phyloP scores from a whole-genome alignment of 345 rosid genomes.

The Acer yangbiense region DNA sequence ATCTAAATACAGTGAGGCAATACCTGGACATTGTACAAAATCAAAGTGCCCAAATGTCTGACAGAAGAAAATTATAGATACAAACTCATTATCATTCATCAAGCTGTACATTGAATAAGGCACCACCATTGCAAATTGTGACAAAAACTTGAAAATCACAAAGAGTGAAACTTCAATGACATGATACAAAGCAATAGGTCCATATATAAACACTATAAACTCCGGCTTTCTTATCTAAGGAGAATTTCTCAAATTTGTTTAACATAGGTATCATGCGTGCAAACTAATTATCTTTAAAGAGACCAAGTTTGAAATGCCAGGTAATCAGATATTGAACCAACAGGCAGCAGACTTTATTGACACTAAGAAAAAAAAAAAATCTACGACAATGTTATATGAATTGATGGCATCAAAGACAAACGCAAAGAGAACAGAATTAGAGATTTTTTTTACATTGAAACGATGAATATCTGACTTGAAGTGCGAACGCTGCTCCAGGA shows the following conservation, averaged over 20 bases:
- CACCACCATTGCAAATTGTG: background rate
- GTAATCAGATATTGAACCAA: background rate
- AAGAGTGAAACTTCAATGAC: background rate
- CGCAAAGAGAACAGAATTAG: background rate
- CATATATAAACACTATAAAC: background rate
- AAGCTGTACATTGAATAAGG: background rate
- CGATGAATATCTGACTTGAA: conserved; percentile 94
- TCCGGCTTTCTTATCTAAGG: no score
- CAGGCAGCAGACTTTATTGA: background rate
- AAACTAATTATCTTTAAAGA: background rate
- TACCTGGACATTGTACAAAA: no score
- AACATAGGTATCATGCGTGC: background rate
- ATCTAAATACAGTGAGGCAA: no score
- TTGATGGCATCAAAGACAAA: background rate
- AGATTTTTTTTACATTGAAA: conserved; percentile 59
- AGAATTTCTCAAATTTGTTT: no score
- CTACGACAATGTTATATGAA: background rate
- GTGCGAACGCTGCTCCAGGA: conserved; percentile 83
- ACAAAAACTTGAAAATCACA: background rate
- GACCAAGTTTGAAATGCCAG: background rate
- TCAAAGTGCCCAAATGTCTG: background rate
- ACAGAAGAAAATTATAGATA: background rate
- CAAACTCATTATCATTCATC: background rate
- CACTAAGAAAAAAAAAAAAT: background rate
- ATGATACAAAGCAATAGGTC: background rate